Percentiles rank a stretch among this genome's conserved stretches.
These are phyloP conservation scores for Russula sp. DNA, from an alignment of 768 basidiomycete genomes.

Conservation along the genomic window DNA sequence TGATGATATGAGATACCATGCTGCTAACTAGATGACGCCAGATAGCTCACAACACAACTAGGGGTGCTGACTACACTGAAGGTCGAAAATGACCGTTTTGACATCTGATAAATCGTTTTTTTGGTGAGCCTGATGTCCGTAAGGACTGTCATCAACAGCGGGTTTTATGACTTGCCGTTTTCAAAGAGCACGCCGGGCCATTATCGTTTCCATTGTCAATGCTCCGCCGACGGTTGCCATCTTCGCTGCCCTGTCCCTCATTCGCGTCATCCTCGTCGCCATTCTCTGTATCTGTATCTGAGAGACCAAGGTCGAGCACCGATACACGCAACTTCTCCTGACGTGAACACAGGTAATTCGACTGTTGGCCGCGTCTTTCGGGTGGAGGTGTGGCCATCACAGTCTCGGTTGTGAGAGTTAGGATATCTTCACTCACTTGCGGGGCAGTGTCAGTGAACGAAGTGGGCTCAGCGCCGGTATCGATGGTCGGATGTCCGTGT, in stretches of 20 bases:
- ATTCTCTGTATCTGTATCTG: conserved; percentile 34
- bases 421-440: conserved; percentile 13
- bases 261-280: conserved; percentile 35
- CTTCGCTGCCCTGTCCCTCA: conserved; percentile 52
- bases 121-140: background rate
- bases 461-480: background rate
- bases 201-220: background rate
- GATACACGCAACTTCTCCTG: conserved; percentile 79
- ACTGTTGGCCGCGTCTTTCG: conserved; percentile 20
- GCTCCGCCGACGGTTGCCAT: conserved; percentile 56
- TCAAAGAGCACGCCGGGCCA: background rate
- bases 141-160: no score
- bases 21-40: no score
- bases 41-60: background rate
- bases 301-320: conserved; percentile 67
- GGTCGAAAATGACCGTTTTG: background rate
- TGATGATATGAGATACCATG: no score
- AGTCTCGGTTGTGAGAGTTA: no score
- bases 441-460: conserved; percentile 1
- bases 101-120: background rate
- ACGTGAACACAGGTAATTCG: conserved; percentile 35
- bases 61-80: background rate
- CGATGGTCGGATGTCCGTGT: background rate
- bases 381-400: background rate
- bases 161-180: background rate